Base-by-base conservation (phyloP, 495 filamentous ascomycete genomes). In the Lophiostoma macrostomum region DNA sequence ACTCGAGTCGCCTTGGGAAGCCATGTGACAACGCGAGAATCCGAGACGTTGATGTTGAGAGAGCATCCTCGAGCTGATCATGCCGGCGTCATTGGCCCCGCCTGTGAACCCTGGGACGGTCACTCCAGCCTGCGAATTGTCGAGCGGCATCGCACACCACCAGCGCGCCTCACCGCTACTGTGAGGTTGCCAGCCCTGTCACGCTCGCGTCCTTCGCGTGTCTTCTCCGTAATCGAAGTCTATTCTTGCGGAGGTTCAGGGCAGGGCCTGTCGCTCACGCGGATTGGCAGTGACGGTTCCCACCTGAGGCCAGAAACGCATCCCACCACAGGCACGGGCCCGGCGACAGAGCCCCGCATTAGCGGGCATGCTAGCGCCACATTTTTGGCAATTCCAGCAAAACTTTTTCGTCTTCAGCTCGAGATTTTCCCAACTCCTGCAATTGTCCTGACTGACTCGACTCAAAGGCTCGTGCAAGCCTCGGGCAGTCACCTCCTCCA, bases 401-500 rank as follows among this genome's bases (percentile, higher is more conserved):
- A 41, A 41, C 24, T 30, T 51, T 40, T 41, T 37, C 19, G 7
- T 18, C 27, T 11, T 18, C n/a, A 29, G 24, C 16, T 19, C 1
- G 30, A 46, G 35, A 11, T 24, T 27, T 5, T 40, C 11, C 18
- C 22, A 2, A 29, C 24, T 19, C 31, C 23, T 22, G 37, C 52
- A 28, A 24, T 56, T 53, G 58, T n/a, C 30, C 48, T 44, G 32
- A 52, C 14, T 40, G 32, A 36, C 47, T 55, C 44, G 35, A 34
- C 49, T 36, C 12, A 13, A 14, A 50, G 54, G 60, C 47, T 50
- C 16, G 12, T 11, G 35, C 44, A 57, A 39, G 48, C 48, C 40
- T 20, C 34, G 45, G 46, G 50, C 41, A 25, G 41, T 49, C 38
- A 24, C 28, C 20, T 41, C 19, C 40, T 29, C 47, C 40, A 5